These are phyloP conservation scores for Adansonia grandidieri DNA, from an alignment of 441 rosid species.

Conservation along the genomic window DNA sequence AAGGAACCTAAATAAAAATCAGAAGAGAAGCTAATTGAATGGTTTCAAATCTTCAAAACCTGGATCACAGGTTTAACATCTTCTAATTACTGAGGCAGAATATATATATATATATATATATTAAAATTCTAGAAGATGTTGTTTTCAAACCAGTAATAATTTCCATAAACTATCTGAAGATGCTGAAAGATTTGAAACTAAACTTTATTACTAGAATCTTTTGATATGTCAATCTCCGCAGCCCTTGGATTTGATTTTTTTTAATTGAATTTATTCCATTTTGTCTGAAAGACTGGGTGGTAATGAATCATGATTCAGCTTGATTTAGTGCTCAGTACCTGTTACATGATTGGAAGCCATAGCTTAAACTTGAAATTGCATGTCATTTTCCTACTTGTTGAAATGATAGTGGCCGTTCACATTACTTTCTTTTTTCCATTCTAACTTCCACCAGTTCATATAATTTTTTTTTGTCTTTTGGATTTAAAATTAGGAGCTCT, in stretches of 20 bases:
- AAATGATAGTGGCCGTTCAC: conserved; percentile 31
- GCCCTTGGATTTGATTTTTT: not conserved
- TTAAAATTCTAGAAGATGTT: not conserved
- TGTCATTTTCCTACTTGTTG: conserved; percentile 33
- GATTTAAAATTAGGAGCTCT: not conserved
- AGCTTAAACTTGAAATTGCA: conserved; percentile 4
- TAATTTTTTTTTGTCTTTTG: not conserved
- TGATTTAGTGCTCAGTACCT: not conserved
- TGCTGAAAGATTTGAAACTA: not conserved
- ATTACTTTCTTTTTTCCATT: conserved; percentile 23
- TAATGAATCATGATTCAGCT: conserved; percentile 13
- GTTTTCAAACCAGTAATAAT: not conserved
- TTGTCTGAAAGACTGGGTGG: not conserved
- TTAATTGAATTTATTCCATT: conserved; percentile 1
- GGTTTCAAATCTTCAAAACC: not conserved
- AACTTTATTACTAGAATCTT: not conserved
- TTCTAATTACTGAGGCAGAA: not conserved
- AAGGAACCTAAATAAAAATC: no score
- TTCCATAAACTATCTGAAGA: not conserved
- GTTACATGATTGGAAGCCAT: not conserved
- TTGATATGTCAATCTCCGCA: not conserved
- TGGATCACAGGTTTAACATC: not conserved
- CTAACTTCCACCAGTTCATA: not conserved
- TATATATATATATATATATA: no score
- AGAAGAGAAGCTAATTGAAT: not conserved